Evolutionary conservation across 2,329 filamentous ascomycete genomes (phyloP), one percentile per base, ranked within the genome.

Genomic region (Aspergillus sp.): DNA sequence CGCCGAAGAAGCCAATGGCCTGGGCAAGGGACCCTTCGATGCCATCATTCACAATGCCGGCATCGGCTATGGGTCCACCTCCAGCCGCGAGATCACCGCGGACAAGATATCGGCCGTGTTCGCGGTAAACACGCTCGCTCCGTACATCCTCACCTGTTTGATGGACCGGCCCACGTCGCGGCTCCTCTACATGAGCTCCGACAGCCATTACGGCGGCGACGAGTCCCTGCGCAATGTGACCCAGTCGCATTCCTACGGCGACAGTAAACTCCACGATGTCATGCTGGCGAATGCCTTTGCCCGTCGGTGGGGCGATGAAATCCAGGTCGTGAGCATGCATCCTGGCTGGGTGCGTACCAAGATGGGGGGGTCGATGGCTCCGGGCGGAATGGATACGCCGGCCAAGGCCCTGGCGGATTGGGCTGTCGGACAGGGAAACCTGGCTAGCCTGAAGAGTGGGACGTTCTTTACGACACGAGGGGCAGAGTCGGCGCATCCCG

Each of bases 41-140:
- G 72, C 74, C 20, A 71, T 85, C 13, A 73, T 85, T 16, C 82
- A 85, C 70, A 85, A 85, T 55, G 82, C 82, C 0, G 82, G 81
- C 2, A 78, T 76, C 50, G 76, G 76, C 14, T 71, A 64, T 40
- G 73, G 67, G 54, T 49, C 57, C 5, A 70, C 65, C 3, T 62
- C 63, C 9, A 63, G 58, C 14, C 67, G 61, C 48, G 76, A 76
- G 52, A 70, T 64, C 13, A 80, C 76, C 0, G 63, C 60, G 4
- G 77, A 81, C 38, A 75, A 74, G 9, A 70, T 82, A 19, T 76
- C 80, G 0, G 71, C 73, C 1, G 70, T 82, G 1, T 80, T 83
- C 45, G 75, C 79, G 0, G 80, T 84, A 43, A 85, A 85, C 58
- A 81, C 76, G 0, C 59, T 85, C 0, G 81, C 82, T 14, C 82